Evolutionary conservation across 2,329 filamentous ascomycete genomes (phyloP), one percentile per base, ranked within the genome.

Genomic region (Ophiostoma sp.): DNA sequence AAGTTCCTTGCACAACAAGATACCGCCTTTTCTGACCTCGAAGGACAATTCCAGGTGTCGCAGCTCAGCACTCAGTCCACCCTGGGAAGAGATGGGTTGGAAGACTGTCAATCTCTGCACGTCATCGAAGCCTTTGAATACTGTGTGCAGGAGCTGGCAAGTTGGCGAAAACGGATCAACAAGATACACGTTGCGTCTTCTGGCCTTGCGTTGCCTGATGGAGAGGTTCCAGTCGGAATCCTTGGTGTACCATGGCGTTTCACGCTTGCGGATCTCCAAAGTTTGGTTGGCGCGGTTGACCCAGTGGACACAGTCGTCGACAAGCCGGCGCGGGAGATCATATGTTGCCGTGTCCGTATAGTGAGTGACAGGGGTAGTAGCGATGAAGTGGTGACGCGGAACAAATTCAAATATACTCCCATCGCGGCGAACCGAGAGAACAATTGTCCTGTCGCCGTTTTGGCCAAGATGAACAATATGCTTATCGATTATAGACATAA

Each of bases 291-390:
- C 67, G 0, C 88, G 15, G 60, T 90, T 79, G 4, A 90, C 77
- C 87, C 87, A 90, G 72, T 91, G 88, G 0, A 84, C 79, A 67
- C 85, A 89, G 7, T 82, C 77, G 0, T 84, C 76, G 0, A 88
- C 72, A 0, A 91, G 78, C 0, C 79, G 75, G 0, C 73, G 73
- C 0, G 88, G 89, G 0, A 90, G 76, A 72, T 88, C 86, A 48
- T 78, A 81, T 83, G 83, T 44, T 80, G 79, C 39, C 3, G 11
- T 17, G 5, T 3, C 13, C 0, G 0, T 0, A 8, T 31, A 20
- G 62, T 23, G 7, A 35, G 4, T 6, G n/a, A 3, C n/a, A 6
- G 20, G 3, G 8, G 62, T 6, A 4, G n/a, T 8, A 4, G 62
- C 10, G 3, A 71, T 27, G n/a, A 74, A 74, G 8, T 69, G 8